Evolutionary conservation across 2,329 filamentous ascomycete species (phyloP), one percentile per base, ranked within the genome.

Genomic region (Ceratocystis albifundus): DNA sequence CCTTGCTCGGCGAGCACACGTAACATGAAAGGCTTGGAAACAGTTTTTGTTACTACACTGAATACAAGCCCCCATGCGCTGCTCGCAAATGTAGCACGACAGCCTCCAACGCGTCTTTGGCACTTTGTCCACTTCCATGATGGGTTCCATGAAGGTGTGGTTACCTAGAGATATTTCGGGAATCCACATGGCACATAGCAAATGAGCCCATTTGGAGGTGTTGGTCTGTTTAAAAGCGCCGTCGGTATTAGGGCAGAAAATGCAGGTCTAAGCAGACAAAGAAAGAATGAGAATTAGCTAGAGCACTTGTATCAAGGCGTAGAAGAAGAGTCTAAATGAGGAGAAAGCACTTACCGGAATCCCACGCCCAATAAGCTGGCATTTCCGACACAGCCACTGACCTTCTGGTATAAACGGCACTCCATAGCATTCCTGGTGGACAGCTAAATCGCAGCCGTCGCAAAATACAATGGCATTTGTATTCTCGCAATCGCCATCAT

Each of bases 391-490:
- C 61, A 96, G 83, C 94, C 94, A 99, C 76, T 99, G 94, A 20
- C 94, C 94, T 77, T 99, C 94, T 1, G 94, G 94, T 70, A 99
- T 99, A 75, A 96, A 99, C 0, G 94, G 94, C 61, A 99, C 94
- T 66, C 94, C 94, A 74, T 99, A 99, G 76, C 94, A 99, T 78
- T 99, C 94, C 75, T 99, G 94, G 75, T 99, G 94, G 8, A 99
- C 94, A 2, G 94, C 94, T 64, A 99, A 80, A 76, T 99, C 95
- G 76, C 94, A 99, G 2, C 94, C 94, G 74, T 99, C 94, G 74
- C 94, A 99, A 74, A 99, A 99, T 25, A 99, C 94, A 72, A 99
- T 99, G 0, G 94, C 94, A 73, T 99, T 99, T 25, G 94, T 95
- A 75, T 99, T 99, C 77, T 99, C 94, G 73, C 94, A 99, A 73